A percentile compares a stretch with the other conserved stretches of the same genome.
Conservation (phyloP, 192 early-diverging fungal genomes). For the Coemansia sp. region DNA sequence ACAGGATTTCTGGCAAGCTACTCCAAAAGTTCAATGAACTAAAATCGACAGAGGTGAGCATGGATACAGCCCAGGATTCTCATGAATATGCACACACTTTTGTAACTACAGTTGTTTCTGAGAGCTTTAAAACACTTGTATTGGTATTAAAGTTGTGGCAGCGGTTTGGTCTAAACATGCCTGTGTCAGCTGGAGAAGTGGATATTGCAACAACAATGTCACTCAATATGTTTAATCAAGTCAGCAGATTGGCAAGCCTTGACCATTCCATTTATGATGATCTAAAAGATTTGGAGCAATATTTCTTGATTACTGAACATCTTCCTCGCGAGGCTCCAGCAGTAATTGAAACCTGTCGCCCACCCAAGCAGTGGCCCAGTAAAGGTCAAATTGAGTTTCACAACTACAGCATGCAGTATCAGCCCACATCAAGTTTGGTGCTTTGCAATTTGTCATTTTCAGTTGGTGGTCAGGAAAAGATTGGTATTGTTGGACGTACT, state of each 20-base stretch:
- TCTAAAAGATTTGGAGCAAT: neutral
- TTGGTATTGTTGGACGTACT: constrained; percentile 87
- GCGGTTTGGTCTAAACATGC: neutral
- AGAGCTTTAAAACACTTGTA: constrained; percentile 1
- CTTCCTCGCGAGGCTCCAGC: constrained; percentile 59
- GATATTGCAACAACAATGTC: constrained; percentile 3
- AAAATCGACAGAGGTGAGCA: neutral
- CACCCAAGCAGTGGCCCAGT: constrained; percentile 61
- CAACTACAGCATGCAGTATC: constrained; percentile 29
- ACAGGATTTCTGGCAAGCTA: neutral
- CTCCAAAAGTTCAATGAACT: neutral
- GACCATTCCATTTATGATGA: neutral
- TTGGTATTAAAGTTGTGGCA: constrained; percentile 12
- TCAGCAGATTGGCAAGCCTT: neutral
- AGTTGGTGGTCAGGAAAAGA: constrained; percentile 62
- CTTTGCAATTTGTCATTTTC: constrained; percentile 55
- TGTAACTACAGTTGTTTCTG: neutral
- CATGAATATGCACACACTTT: neutral
- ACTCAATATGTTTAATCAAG: neutral
- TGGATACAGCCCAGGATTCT: neutral
- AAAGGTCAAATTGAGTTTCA: constrained; percentile 64
- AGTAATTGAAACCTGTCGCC: constrained; percentile 56
- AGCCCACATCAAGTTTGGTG: neutral
- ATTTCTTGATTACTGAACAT: neutral
- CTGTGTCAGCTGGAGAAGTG: constrained; percentile 13